Conservation (phyloP, 208 protist species). For the Trypanosoma rangeli region DNA sequence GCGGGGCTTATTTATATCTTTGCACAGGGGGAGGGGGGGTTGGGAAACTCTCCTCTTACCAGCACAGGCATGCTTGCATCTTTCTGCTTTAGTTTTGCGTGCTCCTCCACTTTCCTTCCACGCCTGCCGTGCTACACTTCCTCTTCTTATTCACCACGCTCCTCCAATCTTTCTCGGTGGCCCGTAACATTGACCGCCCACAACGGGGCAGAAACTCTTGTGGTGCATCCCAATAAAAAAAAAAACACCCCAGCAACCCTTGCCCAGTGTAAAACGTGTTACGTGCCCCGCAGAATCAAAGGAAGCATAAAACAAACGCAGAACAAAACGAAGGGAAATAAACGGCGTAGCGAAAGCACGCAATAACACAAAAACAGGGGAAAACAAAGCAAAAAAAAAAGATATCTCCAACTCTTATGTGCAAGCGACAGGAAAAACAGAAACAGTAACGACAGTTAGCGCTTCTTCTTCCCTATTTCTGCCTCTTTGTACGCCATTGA, state of each 20-base stretch:
- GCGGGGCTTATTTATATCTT: neutral
- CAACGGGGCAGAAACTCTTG: too few species aligned
- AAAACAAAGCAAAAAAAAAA: slow-evolving; percentile 15
- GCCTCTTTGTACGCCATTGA: slow-evolving; percentile 27
- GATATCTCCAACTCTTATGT: neutral
- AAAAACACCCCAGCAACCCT: too few species aligned
- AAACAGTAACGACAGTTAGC: neutral
- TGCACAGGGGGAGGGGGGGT: neutral
- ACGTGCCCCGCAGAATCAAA: neutral
- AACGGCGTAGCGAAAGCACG: neutral
- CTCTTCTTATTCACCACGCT: too few species aligned
- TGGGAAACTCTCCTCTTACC: too few species aligned
- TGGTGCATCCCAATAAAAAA: too few species aligned
- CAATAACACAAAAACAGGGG: neutral
- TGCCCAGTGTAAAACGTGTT: too few species aligned
- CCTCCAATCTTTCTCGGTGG: too few species aligned
- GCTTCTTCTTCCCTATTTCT: slow-evolving; percentile 37
- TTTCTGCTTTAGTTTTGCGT: too few species aligned
- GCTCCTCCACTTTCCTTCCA: too few species aligned
- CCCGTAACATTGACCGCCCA: too few species aligned
- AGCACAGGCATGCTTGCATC: too few species aligned
- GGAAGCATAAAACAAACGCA: slow-evolving; percentile 13
- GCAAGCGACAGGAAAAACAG: slow-evolving; percentile 5
- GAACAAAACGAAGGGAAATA: slow-evolving; percentile 4
- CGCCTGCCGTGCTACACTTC: too few species aligned